Base-by-base conservation (phyloP, 352 stramenopile genomes). In the Thalassiosira livingstoniorum region DNA sequence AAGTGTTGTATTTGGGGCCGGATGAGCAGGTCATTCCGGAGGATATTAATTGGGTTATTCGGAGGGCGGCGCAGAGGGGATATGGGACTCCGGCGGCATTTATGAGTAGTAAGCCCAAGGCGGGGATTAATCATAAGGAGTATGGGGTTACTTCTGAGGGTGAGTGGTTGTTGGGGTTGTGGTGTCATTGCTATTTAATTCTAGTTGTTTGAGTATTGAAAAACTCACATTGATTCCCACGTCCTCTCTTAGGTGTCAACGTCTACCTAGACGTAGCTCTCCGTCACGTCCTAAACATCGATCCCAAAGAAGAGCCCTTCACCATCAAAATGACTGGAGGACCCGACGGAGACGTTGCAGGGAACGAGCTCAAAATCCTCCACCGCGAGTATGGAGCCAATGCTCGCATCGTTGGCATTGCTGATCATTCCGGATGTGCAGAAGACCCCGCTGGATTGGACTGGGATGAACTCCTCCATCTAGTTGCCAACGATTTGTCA, bases 361-460 rank as follows among this genome's bases (percentile, higher is more conserved):
- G 96, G 43, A 99, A 99, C 85, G 97, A 98, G 89, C 97, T 99
- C 79, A 98, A 98, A 73, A 99, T 99, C 88, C 94, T 98, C 53
- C 84, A 94, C 42, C 92, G 97, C 53, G 97, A 99, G 76, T 97
- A 98, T 87, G 97, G 96, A 27, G 95, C 94, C 0, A 97, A 96
- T 87, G 92, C 86, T n/a, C 94, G 94, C 67, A 91, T 98, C 70
- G 93, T 99, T 43, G 97, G 96, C 2, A 87, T 99, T 45, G 96
- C 97, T 2, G 97, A 99, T 89, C 96, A 86, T 18, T 93, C 88
- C 15, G 97, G 96, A 61, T 97, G 97, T 82, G 92, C 97, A 0
- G 98, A 98, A 91, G 96, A 99, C 81, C 96, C 96, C 0, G 94
- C 97, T 75, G 97, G 97, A 31, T 95, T 99, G 45, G 90, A 97